Base-by-base conservation (phyloP, 2,329 filamentous ascomycete genomes). In the Trichoderma guizhouense region DNA sequence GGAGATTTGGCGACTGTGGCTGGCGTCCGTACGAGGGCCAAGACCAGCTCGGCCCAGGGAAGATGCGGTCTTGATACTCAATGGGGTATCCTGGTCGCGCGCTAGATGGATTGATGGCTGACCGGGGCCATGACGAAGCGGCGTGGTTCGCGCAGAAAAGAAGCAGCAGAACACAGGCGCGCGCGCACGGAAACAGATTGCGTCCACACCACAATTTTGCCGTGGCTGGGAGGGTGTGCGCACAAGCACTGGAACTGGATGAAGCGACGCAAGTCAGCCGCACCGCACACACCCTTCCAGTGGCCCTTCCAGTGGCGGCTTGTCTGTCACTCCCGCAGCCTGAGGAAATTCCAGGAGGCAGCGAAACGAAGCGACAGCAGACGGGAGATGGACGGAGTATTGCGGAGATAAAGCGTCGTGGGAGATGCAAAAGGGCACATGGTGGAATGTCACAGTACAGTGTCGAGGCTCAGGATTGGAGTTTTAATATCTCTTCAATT, bases 31-130 rank as follows among this genome's bases (percentile, higher is more conserved):
- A 71, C 60, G 61, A 71, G 68, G 60, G 67, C 67, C 67, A 69
- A 69, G 67, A 36, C 67, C 67, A 69, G 57, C 67, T 53, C 30
- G 21, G 68, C 55, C 70, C 69, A 69, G 69, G 47, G 55, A 60
- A 61, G 32, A 61, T 71, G 63, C 69, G 71, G 71, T 72, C 71
- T 72, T 72, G 71, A 72, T 72, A 72, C 71, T 72, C 63, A 72
- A 72, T 68, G 64, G 64, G 64, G 71, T 58, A 71, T 71, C 70
- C 70, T 67, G 47, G 71, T 63, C 43, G 55, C 24, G 58, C 55
- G 64, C 64, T 62, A 72, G 58, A 69, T 11, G 57, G 71, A 55
- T 57, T 71, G 71, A 69, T 72, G 71, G 71, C 60, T 61, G 67
- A 71, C 71, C 39, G 47, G 71, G 70, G 58, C 66, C 63, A 53